A percentile compares a stretch with the other conserved stretches of the same genome.
Conservation (phyloP, 2,329 filamentous ascomycete species). For the Apiospora pterosperma region DNA sequence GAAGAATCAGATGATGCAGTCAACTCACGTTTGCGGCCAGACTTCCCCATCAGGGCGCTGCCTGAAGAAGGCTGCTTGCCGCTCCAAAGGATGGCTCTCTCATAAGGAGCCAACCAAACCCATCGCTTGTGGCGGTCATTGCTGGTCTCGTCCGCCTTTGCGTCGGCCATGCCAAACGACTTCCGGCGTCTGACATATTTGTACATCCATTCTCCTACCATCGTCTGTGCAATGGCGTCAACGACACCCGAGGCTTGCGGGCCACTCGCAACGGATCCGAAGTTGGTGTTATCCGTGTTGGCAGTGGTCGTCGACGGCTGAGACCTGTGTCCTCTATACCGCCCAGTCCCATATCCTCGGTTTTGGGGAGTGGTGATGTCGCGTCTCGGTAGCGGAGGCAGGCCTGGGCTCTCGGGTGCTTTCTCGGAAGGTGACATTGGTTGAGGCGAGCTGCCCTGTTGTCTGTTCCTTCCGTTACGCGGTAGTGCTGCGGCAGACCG, state of each 20-base stretch:
- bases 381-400: conserved; percentile 72
- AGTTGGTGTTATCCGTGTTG: conserved; percentile 39
- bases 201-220: conserved; percentile 98
- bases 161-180: conserved; percentile 79
- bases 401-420: conserved; percentile 63
- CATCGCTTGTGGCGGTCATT: conserved; percentile 88
- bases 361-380: conserved; percentile 60
- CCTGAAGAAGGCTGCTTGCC: conserved; percentile 93
- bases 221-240: conserved; percentile 94
- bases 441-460: conserved; percentile 57
- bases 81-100: conserved; percentile 95
- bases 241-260: conserved; percentile 76
- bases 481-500: conserved; percentile 77
- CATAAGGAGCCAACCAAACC: conserved; percentile 98
- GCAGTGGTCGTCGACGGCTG: conserved; percentile 60
- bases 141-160: conserved; percentile 65
- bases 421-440: conserved; percentile 66
- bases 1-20: background rate
- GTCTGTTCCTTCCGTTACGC: conserved; percentile 45
- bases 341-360: conserved; percentile 35
- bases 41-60: conserved; percentile 86
- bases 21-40: conserved; percentile 84
- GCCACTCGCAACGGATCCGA: background rate
- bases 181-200: conserved; percentile 86
- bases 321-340: conserved; percentile 47